A percentile compares a stretch with the other conserved stretches of the same genome.
Conservation (phyloP, 768 basidiomycete species). For the Botryobasidium botryosum region DNA sequence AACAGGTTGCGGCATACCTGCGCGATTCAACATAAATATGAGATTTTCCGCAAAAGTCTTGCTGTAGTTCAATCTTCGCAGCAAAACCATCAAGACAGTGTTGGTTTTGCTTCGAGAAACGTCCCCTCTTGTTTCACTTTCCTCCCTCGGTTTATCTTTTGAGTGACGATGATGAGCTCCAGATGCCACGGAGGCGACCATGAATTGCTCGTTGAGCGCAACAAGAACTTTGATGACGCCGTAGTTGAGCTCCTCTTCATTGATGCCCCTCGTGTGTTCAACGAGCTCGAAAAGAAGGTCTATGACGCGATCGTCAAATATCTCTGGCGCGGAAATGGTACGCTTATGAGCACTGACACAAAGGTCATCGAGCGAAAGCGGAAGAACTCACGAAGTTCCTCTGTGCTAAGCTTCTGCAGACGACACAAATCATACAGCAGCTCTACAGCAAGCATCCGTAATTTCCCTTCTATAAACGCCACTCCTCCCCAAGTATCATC, state of each 20-base stretch:
- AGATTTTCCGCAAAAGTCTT: constrained; percentile 97
- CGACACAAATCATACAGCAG: constrained; percentile 87
- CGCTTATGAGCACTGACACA: not conserved
- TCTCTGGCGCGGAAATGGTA: constrained; percentile 27
- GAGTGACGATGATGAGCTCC: not conserved
- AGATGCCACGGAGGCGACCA: constrained; percentile 57
- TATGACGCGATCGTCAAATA: constrained; percentile 72
- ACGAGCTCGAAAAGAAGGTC: constrained; percentile 85
- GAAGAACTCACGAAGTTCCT: constrained; percentile 54
- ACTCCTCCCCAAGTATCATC: constrained; percentile 51
- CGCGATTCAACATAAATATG: constrained; percentile 97
- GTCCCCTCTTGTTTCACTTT: constrained; percentile 27
- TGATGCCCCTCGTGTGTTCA: constrained; percentile 73
- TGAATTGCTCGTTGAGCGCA: constrained; percentile 94
- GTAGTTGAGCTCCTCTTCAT: constrained; percentile 90
- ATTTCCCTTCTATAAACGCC: constrained; percentile 56
- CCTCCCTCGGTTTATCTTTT: constrained; percentile 16
- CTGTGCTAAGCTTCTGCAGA: constrained; percentile 63
- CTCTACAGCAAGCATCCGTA: constrained; percentile 51
- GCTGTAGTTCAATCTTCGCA: constrained; percentile 67
- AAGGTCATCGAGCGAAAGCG: not conserved
- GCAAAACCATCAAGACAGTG: constrained; percentile 65
- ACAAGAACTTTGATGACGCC: constrained; percentile 89
- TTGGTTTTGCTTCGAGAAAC: constrained; percentile 28
- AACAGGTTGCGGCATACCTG: constrained; percentile 36